These are phyloP conservation scores for Limnomonas spitsbergensis DNA, from an alignment of 139 green algal genomes.

Conservation along the genomic window DNA sequence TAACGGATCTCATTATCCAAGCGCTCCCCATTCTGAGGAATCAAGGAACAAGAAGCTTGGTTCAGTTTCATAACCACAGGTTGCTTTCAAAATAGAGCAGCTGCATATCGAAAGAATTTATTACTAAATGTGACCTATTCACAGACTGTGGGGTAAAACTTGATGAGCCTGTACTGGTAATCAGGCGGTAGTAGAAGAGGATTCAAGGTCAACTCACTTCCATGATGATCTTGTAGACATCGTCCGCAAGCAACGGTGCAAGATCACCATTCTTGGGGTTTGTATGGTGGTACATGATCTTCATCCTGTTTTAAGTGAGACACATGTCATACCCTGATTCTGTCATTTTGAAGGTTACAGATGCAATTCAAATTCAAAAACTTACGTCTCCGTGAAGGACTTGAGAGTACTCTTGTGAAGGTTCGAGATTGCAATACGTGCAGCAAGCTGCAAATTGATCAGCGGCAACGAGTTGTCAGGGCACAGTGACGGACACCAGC, in stretches of 20 bases:
- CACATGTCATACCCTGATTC: neutral
- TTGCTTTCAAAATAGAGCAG: no score
- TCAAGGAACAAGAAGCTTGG: neutral
- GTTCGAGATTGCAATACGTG: constrained; percentile 97
- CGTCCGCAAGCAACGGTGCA: constrained; percentile 81
- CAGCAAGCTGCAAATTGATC: constrained; percentile 90
- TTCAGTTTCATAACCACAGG: no score
- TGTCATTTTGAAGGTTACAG: no score
- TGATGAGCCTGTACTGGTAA: neutral
- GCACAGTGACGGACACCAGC: neutral
- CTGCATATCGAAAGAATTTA: neutral
- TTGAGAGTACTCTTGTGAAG: constrained; percentile 99
- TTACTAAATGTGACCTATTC: no score
- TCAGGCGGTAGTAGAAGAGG: neutral
- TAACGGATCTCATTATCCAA: constrained; percentile 98
- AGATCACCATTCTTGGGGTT: constrained; percentile 87
- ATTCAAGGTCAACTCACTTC: constrained; percentile 40
- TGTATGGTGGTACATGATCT: constrained; percentile 87
- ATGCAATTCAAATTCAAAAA: no score
- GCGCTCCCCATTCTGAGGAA: constrained; percentile 66
- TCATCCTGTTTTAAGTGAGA: constrained; percentile 23
- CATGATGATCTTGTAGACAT: constrained; percentile 90
- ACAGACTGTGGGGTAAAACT: no score
- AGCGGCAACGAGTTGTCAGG: constrained; percentile 9
- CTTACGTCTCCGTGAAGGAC: constrained; percentile 91